Base-by-base conservation (phyloP, 78 protist genomes). In the Dictyostelium capitatum region DNA sequence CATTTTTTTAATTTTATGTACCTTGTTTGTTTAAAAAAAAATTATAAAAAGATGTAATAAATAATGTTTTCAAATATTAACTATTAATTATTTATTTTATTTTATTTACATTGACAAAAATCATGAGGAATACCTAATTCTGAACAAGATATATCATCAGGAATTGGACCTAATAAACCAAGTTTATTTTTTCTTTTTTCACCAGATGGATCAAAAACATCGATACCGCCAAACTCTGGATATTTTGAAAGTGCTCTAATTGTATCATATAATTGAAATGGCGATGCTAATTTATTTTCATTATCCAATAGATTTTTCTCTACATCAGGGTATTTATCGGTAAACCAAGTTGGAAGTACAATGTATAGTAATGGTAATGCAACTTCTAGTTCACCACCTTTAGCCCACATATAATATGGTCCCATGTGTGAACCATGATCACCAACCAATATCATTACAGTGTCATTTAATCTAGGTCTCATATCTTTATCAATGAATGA, bases 181-280 rank as follows among this genome's bases (percentile, higher is more conserved):
- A 19, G 53, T 19, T 46, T 19, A n/a, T 25, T 37, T 25, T 64
- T 32, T 59, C 32, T 25, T 12, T 75, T 62, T 20, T 56, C 17
- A 32, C 23, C n/a, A 32, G 41, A 14, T 4, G 50, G 53, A 30
- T 85, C 92, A 19, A 46, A 37, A 19, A 74, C 57, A 74, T 85
- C 92, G 6, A 85, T 75, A 32, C 92, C 92, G 9, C 92, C 92
- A 85, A 85, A 85, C 11, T 85, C 92, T 0, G 92, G 83, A 59
- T 74, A 85, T 11, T n/a, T 85, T 23, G 92, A 50, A 10, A 85
- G 50, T 23, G 79, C 14, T 72, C 92, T 43, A 7, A 85, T 15
- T 3, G 92, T 85, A 25, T 51, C 54, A 48, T 85, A 85, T 0
- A 85, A 48, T 37, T 75, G 83, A 30, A 85, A 59, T 14, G 92